Evolutionary conservation across 306 rosid species (phyloP), one percentile per base, ranked within the genome.

Genomic region (Betula pendula): DNA sequence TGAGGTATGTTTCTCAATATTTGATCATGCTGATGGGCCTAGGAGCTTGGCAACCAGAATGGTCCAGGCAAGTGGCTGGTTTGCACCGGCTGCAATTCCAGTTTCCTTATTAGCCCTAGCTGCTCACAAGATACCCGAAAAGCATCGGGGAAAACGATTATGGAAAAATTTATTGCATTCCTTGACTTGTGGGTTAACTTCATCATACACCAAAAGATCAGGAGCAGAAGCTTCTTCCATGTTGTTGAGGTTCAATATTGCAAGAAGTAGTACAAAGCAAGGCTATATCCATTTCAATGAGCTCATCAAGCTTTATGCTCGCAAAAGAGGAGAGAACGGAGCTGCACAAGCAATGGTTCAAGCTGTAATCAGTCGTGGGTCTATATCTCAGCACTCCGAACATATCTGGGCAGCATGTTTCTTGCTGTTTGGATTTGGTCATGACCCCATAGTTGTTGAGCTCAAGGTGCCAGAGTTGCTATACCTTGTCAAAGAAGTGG

Each of bases 361-460:
- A 83, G 87, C 93, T 35, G 82, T 89, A 65, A 88, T 88, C 50
- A 84, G 74, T 72, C 89, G 85, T 19, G 89, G 86, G 25, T 84
- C 89, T n/a, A 77, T 88, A 72, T 24, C 84, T 68, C 88, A 84
- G 59, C 85, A 88, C 79, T 51, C 90, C 0, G 92, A 93, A 10
- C 98, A 93, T 75, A 68, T 89, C 2, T 93, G 96, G 96, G 95
- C 98, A 14, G 94, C 96, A 6, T 93, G 95, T 77, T 93, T 93
- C 84, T 76, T 91, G 72, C 45, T 88, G 42, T 93, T 89, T 51
- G 96, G 96, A 78, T 93, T 93, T 43, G 86, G 96, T 24, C 96
- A 81, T 59, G 96, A 93, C 77, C 89, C 93, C 10, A 83, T 83
- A 51, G 87, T 81, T 2, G 98, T 93, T 47, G 95, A 91, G 68